Evolutionary conservation across 371 early-diverging fungal species (phyloP).

Genomic region (Batkoa obscura): DNA sequence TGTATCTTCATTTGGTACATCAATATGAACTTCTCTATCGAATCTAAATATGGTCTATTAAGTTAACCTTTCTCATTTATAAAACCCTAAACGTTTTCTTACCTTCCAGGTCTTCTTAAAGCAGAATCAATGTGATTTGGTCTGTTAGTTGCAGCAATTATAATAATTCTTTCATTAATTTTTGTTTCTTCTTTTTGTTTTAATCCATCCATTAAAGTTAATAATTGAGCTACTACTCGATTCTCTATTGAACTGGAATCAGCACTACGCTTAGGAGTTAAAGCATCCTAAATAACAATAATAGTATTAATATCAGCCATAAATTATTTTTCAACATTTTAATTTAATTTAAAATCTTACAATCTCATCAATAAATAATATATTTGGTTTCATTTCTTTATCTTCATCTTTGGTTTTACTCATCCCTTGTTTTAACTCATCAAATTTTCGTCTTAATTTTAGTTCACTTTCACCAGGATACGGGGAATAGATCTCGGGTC

Average conservation of each 20-base stretch:
- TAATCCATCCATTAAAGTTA: constrained; percentile 82
- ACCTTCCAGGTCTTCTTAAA: constrained; percentile 90
- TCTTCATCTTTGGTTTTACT: neutral
- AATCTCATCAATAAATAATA: constrained; percentile 9
- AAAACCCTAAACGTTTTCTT: neutral
- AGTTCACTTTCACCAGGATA: constrained; percentile 91
- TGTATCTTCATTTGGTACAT: neutral
- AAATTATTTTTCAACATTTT: no score
- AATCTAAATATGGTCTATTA: no score
- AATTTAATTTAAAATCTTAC: neutral
- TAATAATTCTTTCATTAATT: constrained; percentile 33
- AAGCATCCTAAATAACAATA: neutral
- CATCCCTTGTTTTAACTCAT: constrained; percentile 32
- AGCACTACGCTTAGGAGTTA: constrained; percentile 73
- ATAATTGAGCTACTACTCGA: constrained; percentile 87
- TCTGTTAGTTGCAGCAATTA: constrained; percentile 97
- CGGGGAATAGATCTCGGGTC: constrained; percentile 81
- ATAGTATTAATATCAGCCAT: neutral
- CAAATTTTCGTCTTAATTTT: constrained; percentile 59
- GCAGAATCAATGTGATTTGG: constrained; percentile 97
- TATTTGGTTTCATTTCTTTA: neutral
- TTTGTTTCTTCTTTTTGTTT: no score
- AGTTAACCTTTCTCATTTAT: no score
- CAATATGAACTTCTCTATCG: neutral
- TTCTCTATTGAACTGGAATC: constrained; percentile 12